These are phyloP conservation scores for Colletotrichum paranaense DNA, from an alignment of 2,329 filamentous ascomycete genomes.

Conservation along the genomic window DNA sequence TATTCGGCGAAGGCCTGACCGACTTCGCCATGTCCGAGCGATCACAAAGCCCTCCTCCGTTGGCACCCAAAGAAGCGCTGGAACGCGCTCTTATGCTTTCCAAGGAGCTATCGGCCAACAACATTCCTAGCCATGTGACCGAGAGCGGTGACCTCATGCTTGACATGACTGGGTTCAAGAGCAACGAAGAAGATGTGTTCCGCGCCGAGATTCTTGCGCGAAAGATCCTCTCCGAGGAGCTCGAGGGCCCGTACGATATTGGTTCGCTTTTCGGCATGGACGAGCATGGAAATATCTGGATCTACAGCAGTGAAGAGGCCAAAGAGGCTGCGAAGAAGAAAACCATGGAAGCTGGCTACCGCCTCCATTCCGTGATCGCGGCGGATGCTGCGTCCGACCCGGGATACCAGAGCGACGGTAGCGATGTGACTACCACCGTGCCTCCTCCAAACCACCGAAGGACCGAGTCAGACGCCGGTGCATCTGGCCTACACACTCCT, in stretches of 20 bases:
- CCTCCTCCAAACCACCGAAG: conserved; percentile 65
- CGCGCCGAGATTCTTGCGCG: conserved; percentile 93
- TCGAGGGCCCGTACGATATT: conserved; percentile 96
- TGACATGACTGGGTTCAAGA: conserved; percentile 97
- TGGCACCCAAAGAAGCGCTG: conserved; percentile 80
- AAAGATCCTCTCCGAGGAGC: conserved; percentile 90
- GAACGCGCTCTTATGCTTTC: conserved; percentile 87
- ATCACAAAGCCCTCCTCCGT: conserved; percentile 81
- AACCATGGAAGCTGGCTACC: conserved; percentile 55
- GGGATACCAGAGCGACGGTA: conserved; percentile 93
- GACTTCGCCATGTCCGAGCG: conserved; percentile 62
- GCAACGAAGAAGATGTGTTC: conserved; percentile 90
- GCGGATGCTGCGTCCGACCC: conserved; percentile 92
- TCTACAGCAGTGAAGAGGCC: conserved; percentile 97
- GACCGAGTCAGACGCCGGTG: conserved; percentile 74
- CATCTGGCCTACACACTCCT: conserved; percentile 68
- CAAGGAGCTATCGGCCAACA: conserved; percentile 86
- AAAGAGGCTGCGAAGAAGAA: conserved; percentile 86
- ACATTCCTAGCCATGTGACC: conserved; percentile 93
- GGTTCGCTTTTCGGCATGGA: conserved; percentile 95
- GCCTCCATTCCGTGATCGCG: conserved; percentile 59
- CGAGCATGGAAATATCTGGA: conserved; percentile 98
- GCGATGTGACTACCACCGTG: conserved; percentile 64
- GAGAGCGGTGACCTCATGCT: conserved; percentile 95
- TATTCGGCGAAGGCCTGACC: conserved; percentile 48